Percentiles rank a stretch among this genome's conserved stretches.
phyloP scores from a whole-genome alignment of 306 rosid species.

The Castanospermum australe region DNA sequence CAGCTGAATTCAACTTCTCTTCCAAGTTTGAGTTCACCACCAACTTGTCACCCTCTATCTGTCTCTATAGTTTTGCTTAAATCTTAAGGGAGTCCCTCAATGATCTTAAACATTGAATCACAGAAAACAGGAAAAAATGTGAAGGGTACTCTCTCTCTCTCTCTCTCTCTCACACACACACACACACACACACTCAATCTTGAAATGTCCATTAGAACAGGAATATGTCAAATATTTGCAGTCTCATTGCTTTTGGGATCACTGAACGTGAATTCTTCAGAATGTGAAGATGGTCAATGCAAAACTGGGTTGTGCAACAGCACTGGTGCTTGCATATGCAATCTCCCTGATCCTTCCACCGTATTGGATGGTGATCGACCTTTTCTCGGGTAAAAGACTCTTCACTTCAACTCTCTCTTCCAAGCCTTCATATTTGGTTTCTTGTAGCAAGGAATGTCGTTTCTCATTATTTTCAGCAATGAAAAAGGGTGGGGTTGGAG shows the following conservation, averaged over 20 bases:
- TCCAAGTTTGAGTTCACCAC: no score
- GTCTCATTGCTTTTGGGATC: slow-evolving; percentile 25
- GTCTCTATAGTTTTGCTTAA: no score
- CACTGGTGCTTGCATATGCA: slow-evolving; percentile 28
- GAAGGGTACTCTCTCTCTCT: no score
- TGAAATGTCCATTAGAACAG: not conserved
- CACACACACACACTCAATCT: no score
- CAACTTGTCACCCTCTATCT: no score
- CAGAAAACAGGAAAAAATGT: no score
- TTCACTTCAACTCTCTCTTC: not conserved
- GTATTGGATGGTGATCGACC: slow-evolving; percentile 35
- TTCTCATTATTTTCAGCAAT: not conserved
- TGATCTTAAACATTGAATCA: no score
- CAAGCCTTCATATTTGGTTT: not conserved
- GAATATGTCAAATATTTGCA: not conserved
- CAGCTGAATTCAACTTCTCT: no score
- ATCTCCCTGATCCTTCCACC: slow-evolving; percentile 34
- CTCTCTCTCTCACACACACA: no score
- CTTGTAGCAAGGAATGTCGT: not conserved
- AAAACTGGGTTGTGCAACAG: slow-evolving; percentile 32
- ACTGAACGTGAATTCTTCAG: slow-evolving; percentile 13
- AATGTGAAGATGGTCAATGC: slow-evolving; percentile 31
- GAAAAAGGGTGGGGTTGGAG: not conserved
- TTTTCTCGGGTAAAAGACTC: slow-evolving; percentile 28
- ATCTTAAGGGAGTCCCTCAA: no score